Evolutionary conservation across 164 flowering plant genomes (phyloP), one percentile per base, ranked within the genome.

Genomic region (Saururus chinensis): DNA sequence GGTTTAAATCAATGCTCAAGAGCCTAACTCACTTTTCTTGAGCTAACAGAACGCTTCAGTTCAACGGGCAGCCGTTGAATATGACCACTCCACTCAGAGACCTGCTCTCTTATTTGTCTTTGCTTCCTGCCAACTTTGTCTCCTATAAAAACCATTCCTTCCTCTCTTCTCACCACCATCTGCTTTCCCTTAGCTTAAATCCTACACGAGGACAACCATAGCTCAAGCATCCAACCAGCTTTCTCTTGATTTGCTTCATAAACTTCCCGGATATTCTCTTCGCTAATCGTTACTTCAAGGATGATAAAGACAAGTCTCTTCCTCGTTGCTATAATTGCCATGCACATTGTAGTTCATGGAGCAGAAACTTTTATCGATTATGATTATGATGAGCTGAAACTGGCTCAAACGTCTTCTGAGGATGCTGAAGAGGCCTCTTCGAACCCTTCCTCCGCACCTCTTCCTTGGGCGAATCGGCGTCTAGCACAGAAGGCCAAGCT

Each of bases 21-120:
- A 24, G 19, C 58, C 58, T 55, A 55, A 55, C 58, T 55, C 17
- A 16, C 13, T 24, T 54, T 55, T 13, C 58, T 55, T 55, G 58
- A 55, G 19, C 23, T 23, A 55, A 55, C 58, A 12, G 30, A 24
- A 55, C 30, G 56, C 19, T 53, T 53, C 10, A 21, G 12, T 53
- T 53, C 23, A 21, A n/a, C 24, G 23, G 56, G 22, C 56, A 53
- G 56, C 56, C 56, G 56, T 55, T 8, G 35, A 55, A 23, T 55
- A 55, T 13, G 58, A 55, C 58, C 58, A 23, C 58, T 55, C 58
- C 58, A 55, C 58, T 55, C 5, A 23, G 1, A 55, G 1, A 11
- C 58, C 14, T 0, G 4, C 9, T 1, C 4, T 24, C 58, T 23
- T 24, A 23, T 24, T 23, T 30, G 14, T 45, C 17, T 17, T 17